A percentile compares a stretch with the other conserved stretches of the same genome.
phyloP scores from a whole-genome alignment of 2,329 filamentous ascomycete genomes.

The Fusarium sp. region DNA sequence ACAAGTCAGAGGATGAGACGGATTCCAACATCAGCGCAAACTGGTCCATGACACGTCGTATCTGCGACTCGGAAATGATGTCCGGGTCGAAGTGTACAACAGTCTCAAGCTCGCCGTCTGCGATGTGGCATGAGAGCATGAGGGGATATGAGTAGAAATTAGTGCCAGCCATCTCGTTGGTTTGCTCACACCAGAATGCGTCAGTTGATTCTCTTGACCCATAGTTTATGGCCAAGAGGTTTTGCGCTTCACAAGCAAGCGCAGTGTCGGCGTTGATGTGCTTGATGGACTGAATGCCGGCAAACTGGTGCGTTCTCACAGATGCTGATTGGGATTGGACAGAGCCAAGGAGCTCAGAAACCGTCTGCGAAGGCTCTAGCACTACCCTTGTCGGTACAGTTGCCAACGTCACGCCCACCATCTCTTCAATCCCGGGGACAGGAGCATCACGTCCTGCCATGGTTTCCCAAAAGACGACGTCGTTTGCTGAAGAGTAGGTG shows the following conservation, averaged over 20 bases:
- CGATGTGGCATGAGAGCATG: constrained; percentile 45
- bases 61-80: constrained; percentile 21
- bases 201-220: constrained; percentile 15
- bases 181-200: constrained; percentile 38
- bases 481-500: constrained; percentile 32
- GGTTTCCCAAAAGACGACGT: constrained; percentile 47
- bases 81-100: constrained; percentile 41
- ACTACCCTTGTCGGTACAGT: constrained; percentile 38
- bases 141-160: constrained; percentile 47
- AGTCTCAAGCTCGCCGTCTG: constrained; percentile 33
- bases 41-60: constrained; percentile 38
- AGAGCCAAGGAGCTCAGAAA: constrained; percentile 16
- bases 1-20: not conserved
- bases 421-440: constrained; percentile 37
- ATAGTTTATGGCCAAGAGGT: constrained; percentile 44
- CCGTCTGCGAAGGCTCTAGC: constrained; percentile 1
- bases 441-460: constrained; percentile 44
- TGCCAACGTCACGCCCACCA: constrained; percentile 38
- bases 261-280: constrained; percentile 28
- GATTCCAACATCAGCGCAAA: constrained; percentile 32
- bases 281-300: constrained; percentile 42
- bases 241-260: constrained; percentile 41
- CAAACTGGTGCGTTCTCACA: constrained; percentile 28
- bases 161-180: constrained; percentile 44
- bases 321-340: constrained; percentile 34